These are phyloP conservation scores for Populus hybrid DNA, from an alignment of 441 rosid genomes.

Conservation along the genomic window DNA sequence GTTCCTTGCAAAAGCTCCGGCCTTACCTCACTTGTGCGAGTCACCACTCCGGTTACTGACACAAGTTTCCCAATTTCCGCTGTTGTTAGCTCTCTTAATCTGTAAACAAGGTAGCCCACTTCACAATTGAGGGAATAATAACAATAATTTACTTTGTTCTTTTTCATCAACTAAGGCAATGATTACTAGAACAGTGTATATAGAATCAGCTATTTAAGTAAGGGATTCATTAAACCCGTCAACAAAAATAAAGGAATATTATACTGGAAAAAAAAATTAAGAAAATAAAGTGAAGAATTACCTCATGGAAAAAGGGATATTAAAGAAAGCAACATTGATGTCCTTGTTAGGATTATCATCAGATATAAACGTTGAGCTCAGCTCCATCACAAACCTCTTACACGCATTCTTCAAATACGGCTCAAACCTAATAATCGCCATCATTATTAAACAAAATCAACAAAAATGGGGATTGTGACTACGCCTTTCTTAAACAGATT, in stretches of 20 bases:
- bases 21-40: conserved; percentile 94
- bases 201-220: too few relatives aligned
- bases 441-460: not conserved
- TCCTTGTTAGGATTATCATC: conserved; percentile 89
- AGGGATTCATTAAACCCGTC: not conserved
- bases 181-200: too few relatives aligned
- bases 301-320: conserved; percentile 82
- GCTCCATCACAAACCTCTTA: conserved; percentile 81
- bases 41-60: conserved; percentile 89
- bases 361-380: conserved; percentile 58
- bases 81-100: conserved; percentile 81
- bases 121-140: not conserved
- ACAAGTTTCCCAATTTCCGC: conserved; percentile 87
- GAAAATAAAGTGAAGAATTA: not conserved
- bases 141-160: not conserved
- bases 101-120: conserved; percentile 9
- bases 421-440: conserved; percentile 48
- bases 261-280: not conserved
- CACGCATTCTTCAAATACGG: conserved; percentile 85
- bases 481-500: not conserved
- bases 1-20: conserved; percentile 95
- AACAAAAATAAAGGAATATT: not conserved
- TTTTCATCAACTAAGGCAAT: too few relatives aligned
- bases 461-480: not conserved
- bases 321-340: conserved; percentile 79